Percentiles rank a stretch among this genome's conserved stretches.
Evolutionary conservation across 257 asterid genomes (phyloP).

Genomic region (Jacaranda mimosifolia): DNA sequence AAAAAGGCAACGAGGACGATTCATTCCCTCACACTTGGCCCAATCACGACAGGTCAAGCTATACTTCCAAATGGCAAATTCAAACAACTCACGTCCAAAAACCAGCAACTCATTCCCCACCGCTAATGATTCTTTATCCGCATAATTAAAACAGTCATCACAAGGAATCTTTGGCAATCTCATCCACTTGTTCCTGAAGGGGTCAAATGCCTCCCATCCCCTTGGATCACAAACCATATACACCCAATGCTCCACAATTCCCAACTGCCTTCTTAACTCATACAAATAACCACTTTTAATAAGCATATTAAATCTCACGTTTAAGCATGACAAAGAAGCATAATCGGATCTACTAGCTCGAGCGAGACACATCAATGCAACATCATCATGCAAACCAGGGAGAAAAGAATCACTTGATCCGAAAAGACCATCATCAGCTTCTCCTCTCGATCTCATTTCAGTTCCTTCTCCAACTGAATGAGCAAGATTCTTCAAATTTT

Average conservation of each 20-base stretch:
- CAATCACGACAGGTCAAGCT: slow-evolving; percentile 56
- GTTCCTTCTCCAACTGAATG: slow-evolving; percentile 44
- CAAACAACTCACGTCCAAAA: slow-evolving; percentile 84
- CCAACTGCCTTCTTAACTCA: slow-evolving; percentile 73
- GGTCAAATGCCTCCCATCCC: slow-evolving; percentile 96
- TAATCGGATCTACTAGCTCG: slow-evolving; percentile 76
- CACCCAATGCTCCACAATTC: slow-evolving; percentile 82
- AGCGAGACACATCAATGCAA: slow-evolving; percentile 75
- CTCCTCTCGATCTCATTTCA: slow-evolving; percentile 47
- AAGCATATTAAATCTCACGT: slow-evolving; percentile 58
- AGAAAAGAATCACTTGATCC: slow-evolving; percentile 67
- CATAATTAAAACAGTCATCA: slow-evolving; percentile 82
- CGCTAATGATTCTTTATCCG: slow-evolving; percentile 86
- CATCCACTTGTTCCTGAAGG: slow-evolving; percentile 75
- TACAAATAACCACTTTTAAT: slow-evolving; percentile 71
- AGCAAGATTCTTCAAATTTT: slow-evolving; percentile 30
- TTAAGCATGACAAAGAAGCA: slow-evolving; percentile 69
- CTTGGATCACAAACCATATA: slow-evolving; percentile 92
- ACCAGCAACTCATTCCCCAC: slow-evolving; percentile 85
- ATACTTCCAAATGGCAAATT: slow-evolving; percentile 89
- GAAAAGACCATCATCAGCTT: slow-evolving; percentile 49
- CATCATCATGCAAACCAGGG: slow-evolving; percentile 79
- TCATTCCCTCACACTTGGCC: slow-evolving; percentile 80
- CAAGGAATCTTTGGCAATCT: slow-evolving; percentile 83
- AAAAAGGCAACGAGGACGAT: slow-evolving; percentile 79